Conservation (phyloP, 2,329 filamentous ascomycete genomes). For the Microdochium trichocladiopsis region DNA sequence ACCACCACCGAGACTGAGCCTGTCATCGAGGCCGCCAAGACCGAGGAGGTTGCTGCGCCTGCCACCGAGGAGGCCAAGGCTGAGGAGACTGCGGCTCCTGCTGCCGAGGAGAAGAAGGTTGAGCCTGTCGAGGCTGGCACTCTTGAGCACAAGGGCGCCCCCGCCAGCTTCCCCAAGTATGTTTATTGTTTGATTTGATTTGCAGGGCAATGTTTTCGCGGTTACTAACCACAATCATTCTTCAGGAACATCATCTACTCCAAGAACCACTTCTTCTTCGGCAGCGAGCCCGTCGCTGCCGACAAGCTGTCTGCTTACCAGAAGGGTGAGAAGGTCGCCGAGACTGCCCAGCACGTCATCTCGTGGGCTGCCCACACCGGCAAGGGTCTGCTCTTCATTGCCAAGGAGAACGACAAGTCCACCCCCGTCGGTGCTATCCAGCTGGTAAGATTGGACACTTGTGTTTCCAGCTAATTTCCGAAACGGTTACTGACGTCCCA, state of each 20-base stretch:
- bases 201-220: too few species aligned
- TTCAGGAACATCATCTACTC: slow-evolving; percentile 77
- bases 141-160: slow-evolving; percentile 84
- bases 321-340: slow-evolving; percentile 78
- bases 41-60: slow-evolving; percentile 27
- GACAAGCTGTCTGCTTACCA: slow-evolving; percentile 72
- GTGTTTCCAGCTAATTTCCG: slow-evolving; percentile 17
- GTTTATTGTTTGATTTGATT: slow-evolving; percentile 21
- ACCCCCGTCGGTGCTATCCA: slow-evolving; percentile 76
- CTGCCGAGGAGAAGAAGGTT: slow-evolving; percentile 34
- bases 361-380: slow-evolving; percentile 92
- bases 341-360: slow-evolving; percentile 67
- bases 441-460: slow-evolving; percentile 52
- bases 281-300: slow-evolving; percentile 62
- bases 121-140: slow-evolving; percentile 76
- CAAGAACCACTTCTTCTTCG: slow-evolving; percentile 92
- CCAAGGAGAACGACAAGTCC: slow-evolving; percentile 79
- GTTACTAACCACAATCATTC: slow-evolving; percentile 4
- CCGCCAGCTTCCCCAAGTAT: slow-evolving; percentile 80
- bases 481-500: too few species aligned
- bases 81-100: slow-evolving; percentile 12
- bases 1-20: slow-evolving; percentile 10
- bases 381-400: slow-evolving; percentile 89
- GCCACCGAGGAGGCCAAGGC: slow-evolving; percentile 32
- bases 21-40: slow-evolving; percentile 28